Evolutionary conservation across 2,329 filamentous ascomycete species (phyloP), one percentile per base, ranked within the genome.

Genomic region (Aspergillus sp.): DNA sequence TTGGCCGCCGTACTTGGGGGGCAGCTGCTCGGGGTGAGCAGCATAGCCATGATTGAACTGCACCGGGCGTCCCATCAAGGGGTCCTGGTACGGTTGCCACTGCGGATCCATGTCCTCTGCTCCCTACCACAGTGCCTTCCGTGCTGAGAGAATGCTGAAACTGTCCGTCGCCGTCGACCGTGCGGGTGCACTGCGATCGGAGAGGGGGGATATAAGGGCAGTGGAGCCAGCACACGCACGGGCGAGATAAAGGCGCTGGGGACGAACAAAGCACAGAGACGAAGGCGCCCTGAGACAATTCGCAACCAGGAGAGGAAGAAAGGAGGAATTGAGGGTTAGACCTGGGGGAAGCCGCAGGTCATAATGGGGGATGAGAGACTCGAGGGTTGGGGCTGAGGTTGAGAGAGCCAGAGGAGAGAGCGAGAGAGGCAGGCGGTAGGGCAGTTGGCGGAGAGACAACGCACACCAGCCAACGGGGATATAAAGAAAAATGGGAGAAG

Each of bases 81-180:
- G 66, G 60, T 82, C 78, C 57, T 72, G 64, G 62, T 83, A 84
- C 43, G 71, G 60, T 64, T 78, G 75, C 78, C 78, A 82, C 67
- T 80, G 60, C 30, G 55, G 66, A 64, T 74, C 71, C 72, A 75
- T 73, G 48, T 44, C 38, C 35, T 35, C 33, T 38, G 47, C 29
- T 24, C 19, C 30, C 26, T 36, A 13, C 24, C 15, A 36, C 33
- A 36, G 45, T 30, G 5, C 13, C 13, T 19, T 12, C n/a, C 28
- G n/a, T 30, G 15, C 22, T 12, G 6, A 29, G 8, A 24, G 8
- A 8, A 8, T 24, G 22, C 22, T 24, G 22, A n/a, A 15, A 44
- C 41, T 41, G 39, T 41, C 43, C 40, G 36, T 46, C 42, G 41
- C 34, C 33, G 43, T 45, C 33, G 32, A 50, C 42, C 49, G 43